A percentile compares a stretch with the other conserved stretches of the same genome.
These are phyloP conservation scores for Triticum monococcum DNA, from an alignment of 176 grass and related monocot genomes.

Conservation along the genomic window DNA sequence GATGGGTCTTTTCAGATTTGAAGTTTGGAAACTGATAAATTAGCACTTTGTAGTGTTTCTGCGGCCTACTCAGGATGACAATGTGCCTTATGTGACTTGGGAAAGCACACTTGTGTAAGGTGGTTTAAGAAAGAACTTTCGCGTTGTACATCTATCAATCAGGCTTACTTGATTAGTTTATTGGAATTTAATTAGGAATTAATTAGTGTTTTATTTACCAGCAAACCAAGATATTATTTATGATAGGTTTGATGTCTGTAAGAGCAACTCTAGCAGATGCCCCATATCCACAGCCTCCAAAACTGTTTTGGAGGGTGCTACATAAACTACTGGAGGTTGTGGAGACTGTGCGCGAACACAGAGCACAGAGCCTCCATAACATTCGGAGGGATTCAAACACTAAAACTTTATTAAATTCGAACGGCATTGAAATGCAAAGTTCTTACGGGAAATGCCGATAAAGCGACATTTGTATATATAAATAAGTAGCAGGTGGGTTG, in stretches of 20 bases:
- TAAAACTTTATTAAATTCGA: no score
- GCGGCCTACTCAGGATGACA: background rate
- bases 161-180: background rate
- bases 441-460: no score
- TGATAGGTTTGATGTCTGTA: background rate
- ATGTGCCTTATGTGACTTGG: background rate
- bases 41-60: background rate
- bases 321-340: no score
- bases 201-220: background rate
- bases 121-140: background rate
- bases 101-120: background rate
- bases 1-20: background rate
- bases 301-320: no score
- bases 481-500: no score
- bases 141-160: background rate
- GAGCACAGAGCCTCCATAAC: no score
- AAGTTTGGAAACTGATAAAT: background rate
- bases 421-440: no score
- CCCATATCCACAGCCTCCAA: no score
- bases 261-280: no score
- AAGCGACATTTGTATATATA: no score
- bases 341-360: no score
- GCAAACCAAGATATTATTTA: background rate
- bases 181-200: background rate
- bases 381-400: no score